These are phyloP conservation scores for Trichoderma asperelloides DNA, from an alignment of 495 filamentous ascomycete genomes.

Conservation along the genomic window DNA sequence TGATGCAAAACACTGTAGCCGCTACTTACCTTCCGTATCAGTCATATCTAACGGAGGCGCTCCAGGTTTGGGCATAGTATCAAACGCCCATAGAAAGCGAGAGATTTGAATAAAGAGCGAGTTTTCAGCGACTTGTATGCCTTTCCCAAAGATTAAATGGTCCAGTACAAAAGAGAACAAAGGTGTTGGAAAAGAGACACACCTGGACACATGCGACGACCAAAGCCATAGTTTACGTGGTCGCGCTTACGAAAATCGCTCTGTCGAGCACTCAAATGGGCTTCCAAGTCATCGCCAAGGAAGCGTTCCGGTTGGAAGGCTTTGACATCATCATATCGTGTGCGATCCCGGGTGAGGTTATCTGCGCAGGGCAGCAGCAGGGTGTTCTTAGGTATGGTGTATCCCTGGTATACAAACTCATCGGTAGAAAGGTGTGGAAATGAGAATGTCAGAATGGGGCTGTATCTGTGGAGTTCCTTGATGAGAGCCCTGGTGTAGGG, in stretches of 20 bases:
- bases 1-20: conserved; percentile 16
- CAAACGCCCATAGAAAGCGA: conserved; percentile 47
- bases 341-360: conserved; percentile 56
- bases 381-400: conserved; percentile 42
- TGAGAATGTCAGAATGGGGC: conserved; percentile 54
- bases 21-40: not conserved
- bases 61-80: conserved; percentile 40
- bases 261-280: conserved; percentile 19
- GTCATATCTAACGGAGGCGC: conserved; percentile 33
- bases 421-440: conserved; percentile 53
- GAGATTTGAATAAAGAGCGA: conserved; percentile 35
- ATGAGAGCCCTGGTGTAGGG: conserved; percentile 53
- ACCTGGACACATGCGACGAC: conserved; percentile 46
- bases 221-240: conserved; percentile 59
- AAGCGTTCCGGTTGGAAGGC: conserved; percentile 44
- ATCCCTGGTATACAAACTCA: conserved; percentile 50
- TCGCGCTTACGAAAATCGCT: conserved; percentile 51
- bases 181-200: not conserved
- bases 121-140: conserved; percentile 50
- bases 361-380: conserved; percentile 56
- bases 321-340: conserved; percentile 54
- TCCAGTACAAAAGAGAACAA: not conserved
- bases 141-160: conserved; percentile 12
- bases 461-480: conserved; percentile 57
- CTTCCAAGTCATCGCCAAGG: conserved; percentile 31